These are phyloP conservation scores for Cyberlindnera xylosilytica DNA, from an alignment of 805 yeast genomes.

Conservation along the genomic window DNA sequence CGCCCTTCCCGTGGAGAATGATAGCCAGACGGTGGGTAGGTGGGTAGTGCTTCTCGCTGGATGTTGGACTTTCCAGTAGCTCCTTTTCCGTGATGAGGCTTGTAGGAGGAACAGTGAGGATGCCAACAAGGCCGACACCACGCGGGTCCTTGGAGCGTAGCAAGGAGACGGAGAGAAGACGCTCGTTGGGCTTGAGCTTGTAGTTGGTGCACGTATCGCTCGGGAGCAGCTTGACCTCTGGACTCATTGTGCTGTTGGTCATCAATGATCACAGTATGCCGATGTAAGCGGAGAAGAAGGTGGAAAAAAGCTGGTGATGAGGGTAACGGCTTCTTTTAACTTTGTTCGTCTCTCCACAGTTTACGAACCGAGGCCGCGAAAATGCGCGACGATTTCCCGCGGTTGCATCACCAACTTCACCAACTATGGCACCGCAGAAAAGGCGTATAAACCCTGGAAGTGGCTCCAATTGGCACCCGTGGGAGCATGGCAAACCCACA, in stretches of 20 bases:
- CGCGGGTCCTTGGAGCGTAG: slow-evolving; percentile 23
- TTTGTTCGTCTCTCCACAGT: neutral
- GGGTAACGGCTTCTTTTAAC: no score
- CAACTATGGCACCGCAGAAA: no score
- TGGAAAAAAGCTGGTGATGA: no score
- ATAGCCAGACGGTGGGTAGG: slow-evolving; percentile 52
- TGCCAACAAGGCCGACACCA: slow-evolving; percentile 34
- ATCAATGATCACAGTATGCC: neutral
- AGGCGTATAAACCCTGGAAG: no score
- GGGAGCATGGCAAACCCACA: no score
- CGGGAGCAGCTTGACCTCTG: slow-evolving; percentile 17
- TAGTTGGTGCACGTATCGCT: slow-evolving; percentile 23
- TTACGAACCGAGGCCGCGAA: neutral
- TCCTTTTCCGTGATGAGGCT: slow-evolving; percentile 21
- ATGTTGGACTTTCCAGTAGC: slow-evolving; percentile 10
- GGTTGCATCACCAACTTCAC: no score
- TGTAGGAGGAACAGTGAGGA: slow-evolving; percentile 34
- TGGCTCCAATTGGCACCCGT: no score
- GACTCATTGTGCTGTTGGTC: neutral
- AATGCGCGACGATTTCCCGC: no score
- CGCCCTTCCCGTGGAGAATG: slow-evolving; percentile 80
- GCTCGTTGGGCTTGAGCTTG: slow-evolving; percentile 24
- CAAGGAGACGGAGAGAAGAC: slow-evolving; percentile 24
- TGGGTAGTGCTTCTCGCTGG: slow-evolving; percentile 24
- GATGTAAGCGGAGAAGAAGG: neutral